phyloP scores from a whole-genome alignment of 306 rosid genomes.

The Cucumis melo region DNA sequence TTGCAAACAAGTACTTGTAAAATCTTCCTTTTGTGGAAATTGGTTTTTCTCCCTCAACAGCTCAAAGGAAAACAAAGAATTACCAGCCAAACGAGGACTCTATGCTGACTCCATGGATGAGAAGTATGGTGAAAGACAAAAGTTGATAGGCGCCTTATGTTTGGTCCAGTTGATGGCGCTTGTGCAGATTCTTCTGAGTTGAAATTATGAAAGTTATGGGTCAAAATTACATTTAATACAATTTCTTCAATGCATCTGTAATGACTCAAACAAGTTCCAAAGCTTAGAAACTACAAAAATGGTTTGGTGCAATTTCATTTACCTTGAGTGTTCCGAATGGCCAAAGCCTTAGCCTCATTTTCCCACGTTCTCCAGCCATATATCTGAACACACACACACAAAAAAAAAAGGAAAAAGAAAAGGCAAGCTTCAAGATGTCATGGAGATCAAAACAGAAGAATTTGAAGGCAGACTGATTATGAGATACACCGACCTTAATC shows the following conservation, averaged over 20 bases:
- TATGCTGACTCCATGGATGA: slow-evolving; percentile 82
- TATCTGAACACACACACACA: slow-evolving; percentile 32
- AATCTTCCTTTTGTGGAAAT: not conserved
- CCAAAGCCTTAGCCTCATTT: slow-evolving; percentile 61
- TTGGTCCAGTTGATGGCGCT: slow-evolving; percentile 13
- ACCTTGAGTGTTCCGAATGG: slow-evolving; percentile 47
- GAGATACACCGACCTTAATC: slow-evolving; percentile 50
- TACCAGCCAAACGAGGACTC: slow-evolving; percentile 92
- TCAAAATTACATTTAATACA: not conserved
- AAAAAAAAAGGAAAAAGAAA: not conserved
- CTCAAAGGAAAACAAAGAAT: slow-evolving; percentile 7
- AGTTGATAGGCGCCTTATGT: slow-evolving; percentile 48
- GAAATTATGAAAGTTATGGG: slow-evolving; percentile 11
- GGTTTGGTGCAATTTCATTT: not conserved
- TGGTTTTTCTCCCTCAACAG: not conserved
- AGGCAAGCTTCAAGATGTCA: not conserved
- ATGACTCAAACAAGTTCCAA: not conserved
- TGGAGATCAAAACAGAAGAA: not conserved
- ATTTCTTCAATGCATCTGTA: not conserved
- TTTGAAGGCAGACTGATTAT: not conserved
- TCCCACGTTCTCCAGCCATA: slow-evolving; percentile 96
- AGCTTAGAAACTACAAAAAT: not conserved
- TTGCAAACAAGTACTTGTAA: too few species aligned
- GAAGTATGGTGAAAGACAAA: slow-evolving; percentile 59
- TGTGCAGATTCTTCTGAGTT: slow-evolving; percentile 38